phyloP scores from a whole-genome alignment of 1,139 yeast species.

The Diutina ranongensis region DNA sequence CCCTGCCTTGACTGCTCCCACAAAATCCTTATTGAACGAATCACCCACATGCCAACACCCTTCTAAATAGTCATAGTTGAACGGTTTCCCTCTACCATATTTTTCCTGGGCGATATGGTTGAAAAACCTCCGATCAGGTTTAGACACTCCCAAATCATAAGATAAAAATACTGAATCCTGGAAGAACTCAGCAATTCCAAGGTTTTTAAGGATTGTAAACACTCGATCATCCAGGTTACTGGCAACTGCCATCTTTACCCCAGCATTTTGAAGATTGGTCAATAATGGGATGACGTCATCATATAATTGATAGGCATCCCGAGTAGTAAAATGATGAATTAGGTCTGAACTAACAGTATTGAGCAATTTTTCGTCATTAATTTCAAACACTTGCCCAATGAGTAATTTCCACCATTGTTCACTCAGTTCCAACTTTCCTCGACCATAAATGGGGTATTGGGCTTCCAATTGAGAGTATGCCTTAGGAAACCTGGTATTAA shows the following conservation, averaged over 20 bases:
- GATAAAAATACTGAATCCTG: conserved; percentile 32
- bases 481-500: conserved; percentile 19
- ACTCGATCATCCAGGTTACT: conserved; percentile 55
- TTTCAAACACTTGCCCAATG: conserved; percentile 29
- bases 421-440: conserved; percentile 13
- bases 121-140: conserved; percentile 42
- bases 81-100: neutral
- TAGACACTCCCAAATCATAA: conserved; percentile 40
- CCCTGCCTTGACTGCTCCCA: conserved; percentile 43
- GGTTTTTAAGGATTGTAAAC: conserved; percentile 28
- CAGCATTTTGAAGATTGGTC: conserved; percentile 17
- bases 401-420: conserved; percentile 52
- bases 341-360: conserved; percentile 25
- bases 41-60: conserved; percentile 61
- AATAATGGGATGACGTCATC: conserved; percentile 44
- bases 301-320: conserved; percentile 40
- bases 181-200: conserved; percentile 32
- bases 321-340: conserved; percentile 33
- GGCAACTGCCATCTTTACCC: conserved; percentile 32
- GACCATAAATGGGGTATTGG: conserved; percentile 53
- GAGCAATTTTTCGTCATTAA: conserved; percentile 15
- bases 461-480: conserved; percentile 16
- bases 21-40: conserved; percentile 39
- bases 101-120: conserved; percentile 17
- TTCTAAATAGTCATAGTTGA: conserved; percentile 10